Conservation (phyloP, 2,329 filamentous ascomycete genomes). For the Xylariaceae sp. region DNA sequence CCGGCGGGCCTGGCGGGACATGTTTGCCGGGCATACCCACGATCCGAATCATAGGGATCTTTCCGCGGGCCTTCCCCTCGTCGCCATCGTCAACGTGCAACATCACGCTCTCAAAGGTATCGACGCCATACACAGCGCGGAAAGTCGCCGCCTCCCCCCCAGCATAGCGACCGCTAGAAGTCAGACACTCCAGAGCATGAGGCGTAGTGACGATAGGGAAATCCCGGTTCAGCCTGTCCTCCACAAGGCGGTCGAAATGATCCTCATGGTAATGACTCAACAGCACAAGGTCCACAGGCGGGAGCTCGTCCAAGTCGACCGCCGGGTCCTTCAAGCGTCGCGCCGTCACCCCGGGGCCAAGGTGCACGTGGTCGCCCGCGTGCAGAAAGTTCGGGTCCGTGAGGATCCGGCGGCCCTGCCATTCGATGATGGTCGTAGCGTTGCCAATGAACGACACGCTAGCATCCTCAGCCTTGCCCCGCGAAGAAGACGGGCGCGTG, state of each 20-base stretch:
- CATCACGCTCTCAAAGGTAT: constrained; percentile 51
- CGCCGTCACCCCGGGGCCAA: constrained; percentile 58
- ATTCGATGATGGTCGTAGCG: constrained; percentile 54
- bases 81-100: constrained; percentile 32
- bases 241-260: constrained; percentile 41
- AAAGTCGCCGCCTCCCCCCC: constrained; percentile 45
- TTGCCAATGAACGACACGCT: constrained; percentile 53
- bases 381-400: constrained; percentile 64
- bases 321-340: constrained; percentile 55
- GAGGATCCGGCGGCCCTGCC: constrained; percentile 49
- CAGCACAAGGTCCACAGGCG: constrained; percentile 55
- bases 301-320: constrained; percentile 55
- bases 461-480: constrained; percentile 34
- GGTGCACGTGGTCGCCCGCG: constrained; percentile 61
- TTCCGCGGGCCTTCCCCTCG: constrained; percentile 26
- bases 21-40: constrained; percentile 64
- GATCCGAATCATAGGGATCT: constrained; percentile 47
- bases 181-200: constrained; percentile 54
- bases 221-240: constrained; percentile 40
- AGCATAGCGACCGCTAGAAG: constrained; percentile 27
- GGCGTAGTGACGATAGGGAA: constrained; percentile 62
- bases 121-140: constrained; percentile 50
- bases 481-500: constrained; percentile 24
- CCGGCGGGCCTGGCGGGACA: constrained; percentile 42
- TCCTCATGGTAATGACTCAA: constrained; percentile 61